Evolutionary conservation across 2,329 filamentous ascomycete species (phyloP).

Genomic region (Penicillium sclerotiorum): DNA sequence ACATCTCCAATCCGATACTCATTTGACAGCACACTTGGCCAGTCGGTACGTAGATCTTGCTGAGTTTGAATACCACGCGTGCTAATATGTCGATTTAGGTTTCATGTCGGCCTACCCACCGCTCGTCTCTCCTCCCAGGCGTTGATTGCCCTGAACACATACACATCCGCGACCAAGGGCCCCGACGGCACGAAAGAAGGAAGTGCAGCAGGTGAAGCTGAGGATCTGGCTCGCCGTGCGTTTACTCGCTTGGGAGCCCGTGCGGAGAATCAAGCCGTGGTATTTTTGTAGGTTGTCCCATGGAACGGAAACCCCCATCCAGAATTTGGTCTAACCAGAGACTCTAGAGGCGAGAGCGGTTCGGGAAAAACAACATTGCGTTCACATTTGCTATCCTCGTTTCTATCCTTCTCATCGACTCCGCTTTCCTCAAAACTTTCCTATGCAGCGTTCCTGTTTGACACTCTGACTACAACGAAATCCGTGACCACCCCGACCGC

Average conservation of each 20-base stretch:
- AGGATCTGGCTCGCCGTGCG: conserved; percentile 85
- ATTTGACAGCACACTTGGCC: conserved; percentile 54
- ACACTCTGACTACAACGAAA: conserved; percentile 95
- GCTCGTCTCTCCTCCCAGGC: conserved; percentile 89
- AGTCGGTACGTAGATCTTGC: conserved; percentile 43
- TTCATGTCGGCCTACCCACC: conserved; percentile 87
- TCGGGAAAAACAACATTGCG: conserved; percentile 94
- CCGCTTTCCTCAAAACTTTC: conserved; percentile 92
- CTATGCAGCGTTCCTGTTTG: conserved; percentile 91
- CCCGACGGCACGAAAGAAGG: conserved; percentile 89
- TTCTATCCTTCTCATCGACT: conserved; percentile 88
- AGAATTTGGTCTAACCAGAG: conserved; percentile 28
- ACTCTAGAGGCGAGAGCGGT: conserved; percentile 85
- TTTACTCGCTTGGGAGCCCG: conserved; percentile 83
- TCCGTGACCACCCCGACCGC: conserved; percentile 93
- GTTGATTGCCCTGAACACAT: conserved; percentile 90
- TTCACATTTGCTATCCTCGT: conserved; percentile 80
- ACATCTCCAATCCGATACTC: conserved; percentile 59
- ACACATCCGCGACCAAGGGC: conserved; percentile 83
- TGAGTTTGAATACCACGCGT: not conserved
- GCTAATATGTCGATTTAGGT: conserved; percentile 64
- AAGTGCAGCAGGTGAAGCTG: conserved; percentile 87
- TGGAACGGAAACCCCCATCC: conserved; percentile 22
- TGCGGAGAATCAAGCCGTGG: conserved; percentile 87
- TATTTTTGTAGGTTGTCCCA: conserved; percentile 76